These are phyloP conservation scores for Phylloporus sp. DNA, from an alignment of 768 basidiomycete genomes.

Conservation along the genomic window DNA sequence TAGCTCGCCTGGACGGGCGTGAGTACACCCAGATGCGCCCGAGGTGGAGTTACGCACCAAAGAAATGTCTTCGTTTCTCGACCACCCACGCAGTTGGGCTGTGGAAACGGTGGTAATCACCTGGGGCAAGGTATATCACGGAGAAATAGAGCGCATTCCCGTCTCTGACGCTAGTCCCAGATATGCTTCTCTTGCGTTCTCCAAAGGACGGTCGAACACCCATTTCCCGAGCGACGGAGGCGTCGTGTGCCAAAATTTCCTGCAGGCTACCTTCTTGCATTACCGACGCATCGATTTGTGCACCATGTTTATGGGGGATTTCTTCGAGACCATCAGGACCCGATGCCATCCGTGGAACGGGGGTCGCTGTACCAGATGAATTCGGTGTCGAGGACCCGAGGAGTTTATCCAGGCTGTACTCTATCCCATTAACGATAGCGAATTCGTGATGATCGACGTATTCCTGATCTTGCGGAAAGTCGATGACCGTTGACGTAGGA, in stretches of 20 bases:
- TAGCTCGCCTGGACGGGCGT: constrained; percentile 60
- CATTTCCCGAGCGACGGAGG: constrained; percentile 68
- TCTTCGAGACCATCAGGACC: constrained; percentile 23
- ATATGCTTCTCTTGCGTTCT: constrained; percentile 32
- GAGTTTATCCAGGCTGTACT: constrained; percentile 89
- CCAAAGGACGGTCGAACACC: constrained; percentile 45
- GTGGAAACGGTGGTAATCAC: constrained; percentile 98
- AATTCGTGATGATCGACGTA: constrained; percentile 85
- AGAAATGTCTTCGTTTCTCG: constrained; percentile 90
- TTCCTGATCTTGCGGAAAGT: constrained; percentile 42
- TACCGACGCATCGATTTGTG: constrained; percentile 72
- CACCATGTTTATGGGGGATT: constrained; percentile 54
- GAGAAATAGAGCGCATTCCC: constrained; percentile 87
- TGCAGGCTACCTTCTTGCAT: constrained; percentile 46
- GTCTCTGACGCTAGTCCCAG: constrained; percentile 50
- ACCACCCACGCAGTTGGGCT: constrained; percentile 96
- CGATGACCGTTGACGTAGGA: constrained; percentile 36
- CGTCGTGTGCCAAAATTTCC: constrained; percentile 60
- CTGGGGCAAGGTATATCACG: constrained; percentile 96
- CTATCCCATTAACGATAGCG: constrained; percentile 94
- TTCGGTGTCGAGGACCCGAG: constrained; percentile 52
- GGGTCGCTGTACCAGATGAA: constrained; percentile 37
- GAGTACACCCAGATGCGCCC: not conserved
- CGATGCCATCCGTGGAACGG: constrained; percentile 17
- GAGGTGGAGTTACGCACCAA: constrained; percentile 48